Percentiles rank a stretch among this genome's conserved stretches.
These are phyloP conservation scores for Huiozyma sinensis DNA, from an alignment of 805 yeast species.

Conservation along the genomic window DNA sequence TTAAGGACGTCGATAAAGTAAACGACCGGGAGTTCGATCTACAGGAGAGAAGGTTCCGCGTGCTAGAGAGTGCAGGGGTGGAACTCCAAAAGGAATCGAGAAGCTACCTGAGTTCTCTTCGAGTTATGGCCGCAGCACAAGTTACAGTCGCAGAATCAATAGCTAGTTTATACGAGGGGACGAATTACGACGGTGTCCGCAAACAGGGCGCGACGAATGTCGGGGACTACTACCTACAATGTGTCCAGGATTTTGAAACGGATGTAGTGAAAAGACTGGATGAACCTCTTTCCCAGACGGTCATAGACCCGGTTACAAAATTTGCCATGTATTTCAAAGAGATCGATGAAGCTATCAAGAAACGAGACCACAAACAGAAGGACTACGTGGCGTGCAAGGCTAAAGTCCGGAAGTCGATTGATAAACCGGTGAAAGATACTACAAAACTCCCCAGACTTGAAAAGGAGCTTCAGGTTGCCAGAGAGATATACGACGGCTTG, in stretches of 20 bases:
- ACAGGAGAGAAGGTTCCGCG: constrained; percentile 80
- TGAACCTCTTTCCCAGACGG: constrained; percentile 78
- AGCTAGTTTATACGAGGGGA: constrained; percentile 64
- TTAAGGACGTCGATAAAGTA: constrained; percentile 55
- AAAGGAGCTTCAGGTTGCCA: constrained; percentile 57
- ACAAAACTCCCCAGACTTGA: constrained; percentile 66
- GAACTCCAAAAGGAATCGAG: constrained; percentile 63
- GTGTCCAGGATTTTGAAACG: constrained; percentile 63
- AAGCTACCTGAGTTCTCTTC: constrained; percentile 64
- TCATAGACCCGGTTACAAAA: constrained; percentile 63
- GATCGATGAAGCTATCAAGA: constrained; percentile 70
- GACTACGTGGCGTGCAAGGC: constrained; percentile 75
- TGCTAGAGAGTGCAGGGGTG: constrained; percentile 56
- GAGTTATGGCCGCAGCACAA: constrained; percentile 76
- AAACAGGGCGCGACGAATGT: constrained; percentile 40
- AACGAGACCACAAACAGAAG: constrained; percentile 62
- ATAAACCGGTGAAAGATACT: constrained; percentile 77
- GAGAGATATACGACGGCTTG: constrained; percentile 60
- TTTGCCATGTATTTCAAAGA: constrained; percentile 60
- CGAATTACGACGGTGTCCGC: constrained; percentile 37
- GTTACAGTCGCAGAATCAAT: constrained; percentile 75
- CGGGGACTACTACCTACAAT: constrained; percentile 57
- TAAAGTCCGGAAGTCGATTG: constrained; percentile 65
- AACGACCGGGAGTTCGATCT: constrained; percentile 71
- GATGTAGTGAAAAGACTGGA: constrained; percentile 74